These are phyloP conservation scores for Pseudomassariella vexata DNA, from an alignment of 2,329 filamentous ascomycete species.

Conservation along the genomic window DNA sequence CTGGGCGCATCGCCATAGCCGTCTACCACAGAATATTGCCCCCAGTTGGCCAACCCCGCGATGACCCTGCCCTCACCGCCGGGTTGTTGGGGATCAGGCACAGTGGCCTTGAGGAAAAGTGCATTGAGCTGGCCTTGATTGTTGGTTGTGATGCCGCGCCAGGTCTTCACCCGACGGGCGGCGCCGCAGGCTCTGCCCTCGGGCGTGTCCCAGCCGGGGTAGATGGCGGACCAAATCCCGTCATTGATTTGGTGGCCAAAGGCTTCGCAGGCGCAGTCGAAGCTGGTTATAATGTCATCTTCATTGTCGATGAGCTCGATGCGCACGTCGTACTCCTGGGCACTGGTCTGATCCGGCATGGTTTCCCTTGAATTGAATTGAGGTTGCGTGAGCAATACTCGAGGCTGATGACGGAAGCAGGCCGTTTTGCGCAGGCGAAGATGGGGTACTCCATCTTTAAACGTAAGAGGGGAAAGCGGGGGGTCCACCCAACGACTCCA, in stretches of 20 bases:
- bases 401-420: too few species aligned
- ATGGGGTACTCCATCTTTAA: too few species aligned
- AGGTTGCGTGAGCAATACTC: too few species aligned
- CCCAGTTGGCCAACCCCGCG: slow-evolving; percentile 51
- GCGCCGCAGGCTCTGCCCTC: slow-evolving; percentile 32
- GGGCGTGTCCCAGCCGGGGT: slow-evolving; percentile 49
- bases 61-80: slow-evolving; percentile 22
- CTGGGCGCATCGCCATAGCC: slow-evolving; percentile 38
- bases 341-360: too few species aligned
- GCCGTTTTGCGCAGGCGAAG: too few species aligned
- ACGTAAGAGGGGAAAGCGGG: too few species aligned
- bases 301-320: slow-evolving; percentile 16
- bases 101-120: slow-evolving; percentile 48
- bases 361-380: too few species aligned
- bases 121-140: slow-evolving; percentile 40
- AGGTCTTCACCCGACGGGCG: slow-evolving; percentile 34
- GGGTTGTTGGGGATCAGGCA: slow-evolving; percentile 29
- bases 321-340: slow-evolving; percentile 11
- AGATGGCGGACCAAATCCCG: slow-evolving; percentile 43
- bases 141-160: slow-evolving; percentile 32
- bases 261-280: slow-evolving; percentile 27
- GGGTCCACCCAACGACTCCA: too few species aligned
- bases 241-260: slow-evolving; percentile 48
- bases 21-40: slow-evolving; percentile 41
- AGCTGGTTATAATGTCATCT: slow-evolving; percentile 17